These are phyloP conservation scores for Morella rubra DNA, from an alignment of 306 rosid species.

Conservation along the genomic window DNA sequence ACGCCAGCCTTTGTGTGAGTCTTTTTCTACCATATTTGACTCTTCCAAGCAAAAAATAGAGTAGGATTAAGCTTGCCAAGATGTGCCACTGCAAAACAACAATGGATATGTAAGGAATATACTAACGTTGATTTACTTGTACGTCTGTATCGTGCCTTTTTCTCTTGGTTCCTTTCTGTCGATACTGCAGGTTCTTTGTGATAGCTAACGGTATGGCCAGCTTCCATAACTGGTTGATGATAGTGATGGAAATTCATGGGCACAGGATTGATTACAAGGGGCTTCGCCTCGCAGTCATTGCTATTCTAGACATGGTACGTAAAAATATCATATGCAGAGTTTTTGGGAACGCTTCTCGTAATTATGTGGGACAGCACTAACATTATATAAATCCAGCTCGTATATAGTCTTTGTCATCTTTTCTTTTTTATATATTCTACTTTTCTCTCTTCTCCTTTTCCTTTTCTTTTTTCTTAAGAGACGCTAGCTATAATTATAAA, in stretches of 20 bases:
- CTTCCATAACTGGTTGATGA: constrained; percentile 73
- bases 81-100: background rate
- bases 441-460: no score
- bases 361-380: no score
- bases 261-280: constrained; percentile 52
- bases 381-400: no score
- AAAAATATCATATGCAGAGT: no score
- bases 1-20: constrained; percentile 89
- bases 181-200: constrained; percentile 68
- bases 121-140: background rate
- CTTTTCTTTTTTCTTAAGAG: no score
- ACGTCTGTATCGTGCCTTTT: background rate
- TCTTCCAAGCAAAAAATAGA: no score
- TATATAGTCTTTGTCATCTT: no score
- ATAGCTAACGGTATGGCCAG: constrained; percentile 73
- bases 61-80: background rate
- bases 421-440: no score
- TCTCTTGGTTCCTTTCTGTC: background rate
- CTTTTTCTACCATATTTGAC: background rate
- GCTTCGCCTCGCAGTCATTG: constrained; percentile 57
- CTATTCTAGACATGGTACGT: constrained; percentile 81
- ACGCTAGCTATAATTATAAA: no score
- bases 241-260: constrained; percentile 51
- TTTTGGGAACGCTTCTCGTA: background rate
- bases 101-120: background rate